Percentiles rank a stretch among this genome's conserved stretches.
These are phyloP conservation scores for Entomortierella parvispora DNA, from an alignment of 192 early-diverging fungal genomes.

Conservation along the genomic window DNA sequence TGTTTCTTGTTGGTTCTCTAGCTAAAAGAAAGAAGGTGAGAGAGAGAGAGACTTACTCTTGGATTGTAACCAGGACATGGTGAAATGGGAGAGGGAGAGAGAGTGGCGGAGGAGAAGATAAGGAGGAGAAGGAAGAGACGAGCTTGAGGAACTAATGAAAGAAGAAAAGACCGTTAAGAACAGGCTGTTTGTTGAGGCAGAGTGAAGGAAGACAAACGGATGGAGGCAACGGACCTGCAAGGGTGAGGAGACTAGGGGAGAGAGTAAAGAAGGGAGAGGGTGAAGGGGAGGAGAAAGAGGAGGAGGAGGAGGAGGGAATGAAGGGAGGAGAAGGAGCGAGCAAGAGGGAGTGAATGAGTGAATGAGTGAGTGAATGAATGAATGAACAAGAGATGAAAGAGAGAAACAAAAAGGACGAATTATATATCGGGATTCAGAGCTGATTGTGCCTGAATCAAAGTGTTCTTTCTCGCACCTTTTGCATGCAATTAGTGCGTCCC, in stretches of 20 bases:
- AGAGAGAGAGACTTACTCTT: slow-evolving; percentile 28
- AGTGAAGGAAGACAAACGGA: too few relatives aligned
- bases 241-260: not conserved
- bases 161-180: not conserved
- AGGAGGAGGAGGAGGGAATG: not conserved
- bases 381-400: not conserved
- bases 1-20: not conserved
- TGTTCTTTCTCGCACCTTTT: too few relatives aligned
- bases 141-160: not conserved
- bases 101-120: slow-evolving; percentile 1
- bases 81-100: slow-evolving; percentile 3
- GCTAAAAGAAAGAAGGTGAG: not conserved
- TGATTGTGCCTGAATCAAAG: too few relatives aligned
- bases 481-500: too few relatives aligned
- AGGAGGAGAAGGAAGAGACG: slow-evolving; percentile 8
- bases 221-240: too few relatives aligned
- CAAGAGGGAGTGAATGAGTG: slow-evolving; percentile 8
- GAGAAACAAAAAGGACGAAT: not conserved
- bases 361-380: slow-evolving; percentile 1
- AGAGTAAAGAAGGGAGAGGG: not conserved
- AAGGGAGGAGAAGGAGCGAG: not conserved
- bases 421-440: too few relatives aligned
- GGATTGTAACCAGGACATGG: slow-evolving; percentile 52
- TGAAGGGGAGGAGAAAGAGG: slow-evolving; percentile 9
- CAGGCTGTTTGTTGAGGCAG: too few relatives aligned